A percentile compares a stretch with the other conserved stretches of the same genome.
phyloP scores from a whole-genome alignment of 2,329 filamentous ascomycete species.

The Stylonectria norvegica region DNA sequence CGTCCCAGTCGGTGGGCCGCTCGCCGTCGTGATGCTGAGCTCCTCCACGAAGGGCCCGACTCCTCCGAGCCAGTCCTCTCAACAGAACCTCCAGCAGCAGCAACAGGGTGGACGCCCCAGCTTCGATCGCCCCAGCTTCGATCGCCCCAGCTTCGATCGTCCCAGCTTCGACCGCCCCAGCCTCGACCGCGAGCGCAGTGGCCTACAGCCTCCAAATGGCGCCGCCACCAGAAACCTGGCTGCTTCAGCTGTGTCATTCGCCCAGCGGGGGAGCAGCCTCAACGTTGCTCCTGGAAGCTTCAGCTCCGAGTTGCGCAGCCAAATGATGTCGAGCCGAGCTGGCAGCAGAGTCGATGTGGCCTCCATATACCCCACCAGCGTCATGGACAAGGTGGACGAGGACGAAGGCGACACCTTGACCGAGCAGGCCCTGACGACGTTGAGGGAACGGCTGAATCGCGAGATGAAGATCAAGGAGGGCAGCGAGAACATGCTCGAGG shows the following conservation, averaged over 20 bases:
- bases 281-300: conserved; percentile 79
- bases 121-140: too few species aligned
- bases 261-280: conserved; percentile 65
- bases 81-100: conserved; percentile 32
- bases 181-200: conserved; percentile 53
- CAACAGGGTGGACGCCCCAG: conserved; percentile 1
- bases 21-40: conserved; percentile 32
- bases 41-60: conserved; percentile 32
- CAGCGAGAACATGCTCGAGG: conserved; percentile 96
- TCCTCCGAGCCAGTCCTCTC: conserved; percentile 36
- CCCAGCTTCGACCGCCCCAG: conserved; percentile 29
- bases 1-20: conserved; percentile 38
- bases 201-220: conserved; percentile 50
- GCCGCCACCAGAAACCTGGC: conserved; percentile 45
- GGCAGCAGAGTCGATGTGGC: conserved; percentile 36
- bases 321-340: conserved; percentile 45
- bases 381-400: conserved; percentile 60
- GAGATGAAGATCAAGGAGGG: conserved; percentile 98
- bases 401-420: conserved; percentile 53
- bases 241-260: conserved; percentile 58
- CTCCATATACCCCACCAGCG: conserved; percentile 36
- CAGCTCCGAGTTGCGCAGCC: conserved; percentile 78
- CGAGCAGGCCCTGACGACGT: conserved; percentile 70
- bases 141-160: too few species aligned
- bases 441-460: conserved; percentile 84